phyloP scores from a whole-genome alignment of 2,329 filamentous ascomycete species.

The Cladophialophora exuberans region DNA sequence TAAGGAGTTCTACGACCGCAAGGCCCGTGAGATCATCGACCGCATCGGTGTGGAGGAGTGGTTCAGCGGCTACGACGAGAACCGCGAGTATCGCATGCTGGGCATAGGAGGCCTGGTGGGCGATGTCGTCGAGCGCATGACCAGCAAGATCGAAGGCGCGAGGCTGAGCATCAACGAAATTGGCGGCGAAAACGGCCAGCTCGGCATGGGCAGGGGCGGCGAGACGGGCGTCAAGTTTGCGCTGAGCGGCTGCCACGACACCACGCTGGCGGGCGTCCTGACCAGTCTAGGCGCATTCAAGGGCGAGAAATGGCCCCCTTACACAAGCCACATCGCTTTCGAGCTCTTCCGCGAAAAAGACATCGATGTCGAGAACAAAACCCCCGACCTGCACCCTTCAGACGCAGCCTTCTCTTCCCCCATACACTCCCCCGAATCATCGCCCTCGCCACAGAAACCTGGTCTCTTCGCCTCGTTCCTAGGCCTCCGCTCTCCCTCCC shows the following conservation, averaged over 20 bases:
- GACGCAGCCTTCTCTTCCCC: conserved; percentile 21
- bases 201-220: conserved; percentile 49
- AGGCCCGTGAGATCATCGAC: conserved; percentile 69
- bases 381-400: too few species aligned
- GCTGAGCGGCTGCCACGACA: conserved; percentile 88
- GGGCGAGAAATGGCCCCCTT: conserved; percentile 80
- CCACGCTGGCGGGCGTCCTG: conserved; percentile 80
- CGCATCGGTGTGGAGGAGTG: conserved; percentile 84
- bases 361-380: conserved; percentile 31
- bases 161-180: conserved; percentile 59
- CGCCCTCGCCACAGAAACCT: conserved; percentile 9
- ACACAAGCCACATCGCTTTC: conserved; percentile 87
- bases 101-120: conserved; percentile 86
- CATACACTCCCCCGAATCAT: conserved; percentile 32
- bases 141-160: conserved; percentile 64
- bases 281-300: conserved; percentile 79
- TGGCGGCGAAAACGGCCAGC: conserved; percentile 42
- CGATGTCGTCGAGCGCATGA: conserved; percentile 78
- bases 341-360: conserved; percentile 73
- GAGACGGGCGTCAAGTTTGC: conserved; percentile 69
- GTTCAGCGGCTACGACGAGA: conserved; percentile 86
- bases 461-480: conserved; percentile 32
- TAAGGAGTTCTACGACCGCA: conserved; percentile 81
- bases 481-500: conserved; percentile 37
- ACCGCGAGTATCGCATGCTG: conserved; percentile 80